These are phyloP conservation scores for Silene vulgaris DNA, from an alignment of 179 eudicot genomes.

Conservation along the genomic window DNA sequence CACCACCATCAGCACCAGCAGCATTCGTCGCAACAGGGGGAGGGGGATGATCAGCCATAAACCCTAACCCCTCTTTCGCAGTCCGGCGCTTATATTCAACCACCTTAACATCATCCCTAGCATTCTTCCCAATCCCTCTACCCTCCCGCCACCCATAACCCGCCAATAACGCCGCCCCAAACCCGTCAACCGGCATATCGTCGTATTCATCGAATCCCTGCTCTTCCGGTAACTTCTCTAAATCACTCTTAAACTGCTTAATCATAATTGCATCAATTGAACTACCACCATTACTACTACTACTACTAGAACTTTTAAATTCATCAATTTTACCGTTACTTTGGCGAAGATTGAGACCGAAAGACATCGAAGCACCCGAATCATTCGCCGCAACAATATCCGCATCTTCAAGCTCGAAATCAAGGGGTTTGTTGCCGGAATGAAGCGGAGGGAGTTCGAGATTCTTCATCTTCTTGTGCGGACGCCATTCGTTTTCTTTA, in stretches of 20 bases:
- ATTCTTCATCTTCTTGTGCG: constrained; percentile 60
- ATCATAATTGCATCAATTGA: constrained; percentile 44
- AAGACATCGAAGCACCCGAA: constrained; percentile 31
- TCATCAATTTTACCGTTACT: background rate
- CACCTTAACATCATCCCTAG: constrained; percentile 60
- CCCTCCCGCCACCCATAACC: constrained; percentile 83
- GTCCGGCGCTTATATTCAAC: constrained; percentile 42
- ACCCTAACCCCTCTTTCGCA: constrained; percentile 73
- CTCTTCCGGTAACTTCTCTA: constrained; percentile 57
- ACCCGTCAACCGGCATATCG: constrained; percentile 74
- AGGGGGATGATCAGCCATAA: constrained; percentile 23
- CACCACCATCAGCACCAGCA: background rate
- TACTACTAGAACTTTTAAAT: background rate
- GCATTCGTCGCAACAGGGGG: constrained; percentile 4
- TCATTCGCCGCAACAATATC: background rate
- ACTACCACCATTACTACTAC: constrained; percentile 7
- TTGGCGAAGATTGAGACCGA: constrained; percentile 58
- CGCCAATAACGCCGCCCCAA: constrained; percentile 65
- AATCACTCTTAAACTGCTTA: constrained; percentile 57
- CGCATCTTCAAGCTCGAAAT: constrained; percentile 38
- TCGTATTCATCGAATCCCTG: constrained; percentile 50
- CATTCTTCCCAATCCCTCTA: constrained; percentile 65
- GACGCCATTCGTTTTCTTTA: constrained; percentile 50
- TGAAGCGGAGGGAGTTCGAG: constrained; percentile 49
- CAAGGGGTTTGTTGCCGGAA: constrained; percentile 33